These are phyloP conservation scores for Pseudogymnoascus verrucosus DNA, from an alignment of 2,329 filamentous ascomycete species.

Conservation along the genomic window DNA sequence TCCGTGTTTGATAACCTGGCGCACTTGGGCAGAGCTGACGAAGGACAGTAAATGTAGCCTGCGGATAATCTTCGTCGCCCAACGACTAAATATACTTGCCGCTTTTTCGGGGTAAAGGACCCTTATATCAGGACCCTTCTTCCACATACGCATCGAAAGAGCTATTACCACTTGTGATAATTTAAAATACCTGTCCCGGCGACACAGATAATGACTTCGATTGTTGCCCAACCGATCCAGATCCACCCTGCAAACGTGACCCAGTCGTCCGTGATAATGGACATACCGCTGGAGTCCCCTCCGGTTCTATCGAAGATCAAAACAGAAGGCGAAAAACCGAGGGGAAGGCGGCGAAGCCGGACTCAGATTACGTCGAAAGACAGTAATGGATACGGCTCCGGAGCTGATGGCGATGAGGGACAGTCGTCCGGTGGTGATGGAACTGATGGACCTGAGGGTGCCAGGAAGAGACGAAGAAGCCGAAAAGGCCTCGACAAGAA, in stretches of 20 bases:
- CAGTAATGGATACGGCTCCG: constrained; percentile 20
- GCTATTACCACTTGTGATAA: not conserved
- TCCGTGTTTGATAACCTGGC: not conserved
- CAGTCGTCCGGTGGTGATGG: constrained; percentile 28
- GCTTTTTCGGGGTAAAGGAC: not conserved
- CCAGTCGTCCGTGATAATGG: not conserved
- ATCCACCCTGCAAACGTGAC: not conserved
- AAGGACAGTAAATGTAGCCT: not conserved
- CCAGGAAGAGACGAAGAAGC: constrained; percentile 56
- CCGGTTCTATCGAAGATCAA: constrained; percentile 19
- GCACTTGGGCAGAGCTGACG: not conserved
- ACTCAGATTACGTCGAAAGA: constrained; percentile 20
- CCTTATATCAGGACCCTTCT: not conserved
- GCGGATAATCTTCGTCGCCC: not conserved
- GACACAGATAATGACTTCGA: constrained; percentile 2
- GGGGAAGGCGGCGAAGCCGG: constrained; percentile 26
- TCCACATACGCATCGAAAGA: not conserved
- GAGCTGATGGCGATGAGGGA: constrained; percentile 21
- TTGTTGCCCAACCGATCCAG: constrained; percentile 4
- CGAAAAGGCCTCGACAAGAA: constrained; percentile 73
- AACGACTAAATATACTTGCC: not conserved
- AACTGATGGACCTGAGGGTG: constrained; percentile 12
- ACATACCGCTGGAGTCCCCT: constrained; percentile 14
- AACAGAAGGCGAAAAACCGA: constrained; percentile 22
- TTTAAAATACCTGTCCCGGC: not conserved